Conservation (phyloP, 345 rosid genomes). For the Eucalyptus albens region DNA sequence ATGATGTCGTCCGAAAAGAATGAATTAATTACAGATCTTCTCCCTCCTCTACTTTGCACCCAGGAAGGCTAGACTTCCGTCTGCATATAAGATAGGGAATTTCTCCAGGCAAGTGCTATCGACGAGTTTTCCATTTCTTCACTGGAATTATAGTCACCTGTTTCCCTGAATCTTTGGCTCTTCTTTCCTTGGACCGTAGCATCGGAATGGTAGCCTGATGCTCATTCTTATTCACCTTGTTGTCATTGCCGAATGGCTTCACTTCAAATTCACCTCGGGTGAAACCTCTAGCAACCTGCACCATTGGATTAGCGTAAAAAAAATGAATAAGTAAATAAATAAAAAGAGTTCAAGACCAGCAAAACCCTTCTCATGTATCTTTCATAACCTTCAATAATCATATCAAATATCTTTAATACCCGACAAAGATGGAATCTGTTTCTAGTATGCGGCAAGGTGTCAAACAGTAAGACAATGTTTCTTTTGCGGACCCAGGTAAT, state of each 20-base stretch:
- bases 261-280: conserved; percentile 75
- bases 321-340: neutral
- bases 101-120: neutral
- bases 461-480: neutral
- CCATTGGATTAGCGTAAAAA: neutral
- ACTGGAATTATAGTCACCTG: conserved; percentile 69
- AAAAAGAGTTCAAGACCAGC: neutral
- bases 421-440: neutral
- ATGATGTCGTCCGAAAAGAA: neutral
- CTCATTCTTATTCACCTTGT: conserved; percentile 33
- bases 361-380: neutral
- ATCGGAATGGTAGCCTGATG: conserved; percentile 51
- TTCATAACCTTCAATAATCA: neutral
- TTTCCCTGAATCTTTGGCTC: conserved; percentile 37
- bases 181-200: conserved; percentile 42
- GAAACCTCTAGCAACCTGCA: conserved; percentile 81
- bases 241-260: conserved; percentile 58
- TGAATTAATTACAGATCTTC: neutral
- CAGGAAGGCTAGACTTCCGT: neutral
- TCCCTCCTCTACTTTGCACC: neutral
- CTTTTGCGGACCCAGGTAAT: neutral
- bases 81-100: neutral
- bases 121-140: conserved; percentile 39
- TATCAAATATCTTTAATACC: neutral
- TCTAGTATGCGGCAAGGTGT: neutral